phyloP scores from a whole-genome alignment of 306 rosid species.

The Prunus davidiana region DNA sequence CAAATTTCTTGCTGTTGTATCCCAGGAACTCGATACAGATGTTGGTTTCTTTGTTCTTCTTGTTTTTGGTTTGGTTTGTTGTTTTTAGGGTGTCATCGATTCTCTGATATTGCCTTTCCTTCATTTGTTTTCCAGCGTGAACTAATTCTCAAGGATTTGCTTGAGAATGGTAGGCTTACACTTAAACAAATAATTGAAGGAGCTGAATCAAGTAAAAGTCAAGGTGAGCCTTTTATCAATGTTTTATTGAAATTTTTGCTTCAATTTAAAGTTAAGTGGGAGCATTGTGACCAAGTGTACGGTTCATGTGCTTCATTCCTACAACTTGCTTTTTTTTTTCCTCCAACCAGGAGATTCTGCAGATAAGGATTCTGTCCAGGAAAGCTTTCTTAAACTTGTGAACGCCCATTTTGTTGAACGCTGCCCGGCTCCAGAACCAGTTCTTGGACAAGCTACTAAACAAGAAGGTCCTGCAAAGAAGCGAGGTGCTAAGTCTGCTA shows the following conservation, averaged over 20 bases:
- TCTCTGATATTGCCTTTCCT: slow-evolving; percentile 18
- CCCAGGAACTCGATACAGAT: slow-evolving; percentile 48
- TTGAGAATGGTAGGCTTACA: slow-evolving; percentile 82
- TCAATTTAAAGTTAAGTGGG: neutral
- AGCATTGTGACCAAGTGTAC: neutral
- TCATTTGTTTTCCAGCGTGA: slow-evolving; percentile 47
- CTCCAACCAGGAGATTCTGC: slow-evolving; percentile 37
- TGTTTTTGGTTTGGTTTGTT: slow-evolving; percentile 15
- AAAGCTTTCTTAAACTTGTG: slow-evolving; percentile 62
- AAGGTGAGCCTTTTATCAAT: slow-evolving; percentile 41
- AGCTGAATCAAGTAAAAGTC: slow-evolving; percentile 45
- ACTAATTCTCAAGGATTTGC: slow-evolving; percentile 69
- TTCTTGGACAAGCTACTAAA: slow-evolving; percentile 38
- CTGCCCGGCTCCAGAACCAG: slow-evolving; percentile 73
- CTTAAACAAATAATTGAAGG: slow-evolving; percentile 65
- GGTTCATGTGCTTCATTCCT: neutral
- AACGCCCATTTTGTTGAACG: slow-evolving; percentile 57
- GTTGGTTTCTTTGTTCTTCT: slow-evolving; percentile 35
- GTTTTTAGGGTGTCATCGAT: neutral
- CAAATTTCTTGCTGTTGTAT: slow-evolving; percentile 62
- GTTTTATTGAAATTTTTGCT: neutral
- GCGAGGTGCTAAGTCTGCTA: slow-evolving; percentile 64
- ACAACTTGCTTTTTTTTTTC: neutral
- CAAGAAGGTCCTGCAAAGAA: slow-evolving; percentile 44
- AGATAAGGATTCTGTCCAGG: slow-evolving; percentile 43